Percentiles rank a stretch among this genome's conserved stretches.
These are phyloP conservation scores for Trichophyton rubrum DNA, from an alignment of 2,329 filamentous ascomycete genomes.

Conservation along the genomic window DNA sequence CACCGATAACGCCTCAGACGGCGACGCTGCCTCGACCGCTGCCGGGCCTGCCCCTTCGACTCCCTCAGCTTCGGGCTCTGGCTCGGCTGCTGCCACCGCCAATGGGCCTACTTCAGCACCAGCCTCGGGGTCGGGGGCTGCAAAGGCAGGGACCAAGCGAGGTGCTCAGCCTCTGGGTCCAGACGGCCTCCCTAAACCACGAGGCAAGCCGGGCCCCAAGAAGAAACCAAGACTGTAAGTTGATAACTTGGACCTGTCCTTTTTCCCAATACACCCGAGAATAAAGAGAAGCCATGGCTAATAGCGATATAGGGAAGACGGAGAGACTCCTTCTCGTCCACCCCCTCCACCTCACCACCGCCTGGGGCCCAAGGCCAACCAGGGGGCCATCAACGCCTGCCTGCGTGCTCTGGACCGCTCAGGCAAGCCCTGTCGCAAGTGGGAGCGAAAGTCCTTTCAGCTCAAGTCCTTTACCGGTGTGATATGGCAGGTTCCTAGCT, in stretches of 20 bases:
- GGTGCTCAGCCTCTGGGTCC: constrained; percentile 29
- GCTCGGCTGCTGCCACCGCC: constrained; percentile 29
- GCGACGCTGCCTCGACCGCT: constrained; percentile 24
- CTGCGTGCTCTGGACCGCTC: constrained; percentile 86
- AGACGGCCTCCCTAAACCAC: constrained; percentile 54
- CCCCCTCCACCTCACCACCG: constrained; percentile 53
- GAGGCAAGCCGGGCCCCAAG: constrained; percentile 88
- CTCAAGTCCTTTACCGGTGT: constrained; percentile 90
- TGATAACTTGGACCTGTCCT: background rate
- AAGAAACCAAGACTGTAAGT: constrained; percentile 91
- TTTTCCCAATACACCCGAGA: background rate
- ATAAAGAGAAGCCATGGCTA: background rate
- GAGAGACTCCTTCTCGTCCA: constrained; percentile 27
- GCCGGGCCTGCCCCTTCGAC: constrained; percentile 31
- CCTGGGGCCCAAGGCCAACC: constrained; percentile 90
- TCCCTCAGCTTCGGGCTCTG: background rate
- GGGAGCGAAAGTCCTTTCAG: constrained; percentile 68
- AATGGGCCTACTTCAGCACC: background rate
- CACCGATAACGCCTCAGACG: constrained; percentile 28
- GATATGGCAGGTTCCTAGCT: constrained; percentile 67
- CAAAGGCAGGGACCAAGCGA: constrained; percentile 44
- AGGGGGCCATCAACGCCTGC: constrained; percentile 92
- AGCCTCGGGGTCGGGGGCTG: background rate
- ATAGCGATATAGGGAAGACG: constrained; percentile 35
- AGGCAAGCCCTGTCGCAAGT: constrained; percentile 83